Base-by-base conservation (phyloP, 495 filamentous ascomycete species). In the Sabuloglossum arenarium region DNA sequence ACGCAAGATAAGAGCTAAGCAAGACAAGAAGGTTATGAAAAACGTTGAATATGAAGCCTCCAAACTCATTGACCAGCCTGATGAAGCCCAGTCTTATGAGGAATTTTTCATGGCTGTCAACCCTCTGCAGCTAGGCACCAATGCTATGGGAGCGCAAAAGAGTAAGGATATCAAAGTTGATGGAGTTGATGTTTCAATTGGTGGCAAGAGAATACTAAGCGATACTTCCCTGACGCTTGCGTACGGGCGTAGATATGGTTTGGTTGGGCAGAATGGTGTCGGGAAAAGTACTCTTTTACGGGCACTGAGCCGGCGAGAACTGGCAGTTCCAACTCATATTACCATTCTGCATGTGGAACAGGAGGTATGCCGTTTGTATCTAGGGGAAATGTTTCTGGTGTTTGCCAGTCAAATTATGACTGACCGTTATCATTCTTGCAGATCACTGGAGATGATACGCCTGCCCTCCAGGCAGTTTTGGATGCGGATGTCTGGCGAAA, bases 71-170 rank as follows among this genome's bases (percentile, higher is more conserved):
- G 83, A 88, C 67, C 79, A 86, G 66, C 75, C 85, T 3, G 80
- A 85, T 59, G 79, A 85, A 60, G 72, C 88, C n/a, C 82, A 94
- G 76, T 86, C 86, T 3, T 99, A 99, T 67, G 91, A 99, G 67
- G 93, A 99, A 65, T 97, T 99, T 72, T 99, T 88, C 75, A 97
- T 99, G 91, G 79, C 84, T 42, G 91, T 99, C 72, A 99, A 99
- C 67, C 91, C 91, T 42, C 74, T 99, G 43, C 91, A 95, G 63
- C 61, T 97, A 59, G 89, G 87, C 46, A 70, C 78, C n/a, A 71
- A 73, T 55, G 68, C 69, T 45, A 64, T 68, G 37, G 81, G 82
- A 59, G 68, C 76, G 55, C 69, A 79, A 56, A 97, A 97, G 82
- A 95, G 89, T 67, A 99, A 99, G 75, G 91, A 99, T 67, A 93